phyloP scores from a whole-genome alignment of 768 basidiomycete species.

The Tricholoma bakamatsutake region DNA sequence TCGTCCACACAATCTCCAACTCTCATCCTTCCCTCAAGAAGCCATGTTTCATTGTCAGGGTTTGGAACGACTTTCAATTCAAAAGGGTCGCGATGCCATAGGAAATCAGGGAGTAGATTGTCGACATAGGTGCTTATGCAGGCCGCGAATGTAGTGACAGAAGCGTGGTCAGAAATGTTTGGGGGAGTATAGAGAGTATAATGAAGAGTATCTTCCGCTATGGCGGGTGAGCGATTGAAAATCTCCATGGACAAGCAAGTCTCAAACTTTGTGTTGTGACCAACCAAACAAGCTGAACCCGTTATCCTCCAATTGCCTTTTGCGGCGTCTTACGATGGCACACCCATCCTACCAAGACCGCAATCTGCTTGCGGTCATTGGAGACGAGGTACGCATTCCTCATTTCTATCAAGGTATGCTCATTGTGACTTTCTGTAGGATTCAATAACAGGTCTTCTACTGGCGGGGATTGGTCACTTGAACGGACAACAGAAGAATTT shows the following conservation, averaged over 20 bases:
- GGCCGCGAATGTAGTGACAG: constrained; percentile 60
- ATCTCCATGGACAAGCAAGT: constrained; percentile 43
- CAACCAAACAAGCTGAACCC: background rate
- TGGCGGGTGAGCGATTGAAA: constrained; percentile 69
- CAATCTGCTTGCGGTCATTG: constrained; percentile 89
- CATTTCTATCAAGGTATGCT: constrained; percentile 7
- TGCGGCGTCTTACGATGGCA: constrained; percentile 7
- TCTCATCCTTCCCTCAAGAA: constrained; percentile 79
- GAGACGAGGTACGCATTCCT: constrained; percentile 72
- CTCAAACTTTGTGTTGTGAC: background rate
- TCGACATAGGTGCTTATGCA: constrained; percentile 57
- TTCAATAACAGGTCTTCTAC: constrained; percentile 90
- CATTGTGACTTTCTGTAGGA: constrained; percentile 49
- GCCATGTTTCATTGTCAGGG: constrained; percentile 41
- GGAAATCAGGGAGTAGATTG: constrained; percentile 47
- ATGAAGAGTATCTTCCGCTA: constrained; percentile 82
- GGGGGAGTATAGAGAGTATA: constrained; percentile 65
- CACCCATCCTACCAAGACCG: constrained; percentile 68
- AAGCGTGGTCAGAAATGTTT: constrained; percentile 48
- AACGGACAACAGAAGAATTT: constrained; percentile 95
- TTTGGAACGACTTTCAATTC: constrained; percentile 62
- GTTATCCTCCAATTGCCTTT: background rate
- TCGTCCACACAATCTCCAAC: constrained; percentile 98
- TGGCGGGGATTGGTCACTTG: constrained; percentile 93
- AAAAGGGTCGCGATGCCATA: constrained; percentile 85